Evolutionary conservation across 2,329 filamentous ascomycete species (phyloP).

Genomic region (Claviceps digitariae): DNA sequence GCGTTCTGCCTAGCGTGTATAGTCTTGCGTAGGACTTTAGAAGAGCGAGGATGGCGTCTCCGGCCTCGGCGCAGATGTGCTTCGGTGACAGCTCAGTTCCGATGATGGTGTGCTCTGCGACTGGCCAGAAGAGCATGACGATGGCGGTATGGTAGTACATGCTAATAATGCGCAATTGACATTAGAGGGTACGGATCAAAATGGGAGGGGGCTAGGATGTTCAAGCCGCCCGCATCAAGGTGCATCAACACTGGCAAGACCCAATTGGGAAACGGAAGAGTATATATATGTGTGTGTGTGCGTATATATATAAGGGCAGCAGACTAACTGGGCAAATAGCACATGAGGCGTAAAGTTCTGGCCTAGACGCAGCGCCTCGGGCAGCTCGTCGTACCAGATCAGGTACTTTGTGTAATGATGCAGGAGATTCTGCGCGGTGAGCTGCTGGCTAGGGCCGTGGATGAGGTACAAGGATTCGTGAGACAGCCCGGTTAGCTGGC

Average conservation of each 20-base stretch:
- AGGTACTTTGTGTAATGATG: slow-evolving; percentile 53
- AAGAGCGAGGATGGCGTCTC: slow-evolving; percentile 42
- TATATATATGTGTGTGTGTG: too few relatives aligned
- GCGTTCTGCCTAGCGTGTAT: slow-evolving; percentile 41
- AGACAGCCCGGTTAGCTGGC: slow-evolving; percentile 57
- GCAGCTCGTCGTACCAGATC: slow-evolving; percentile 56
- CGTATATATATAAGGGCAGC: too few relatives aligned
- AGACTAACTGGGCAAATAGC: slow-evolving; percentile 56
- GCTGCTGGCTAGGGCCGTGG: slow-evolving; percentile 50
- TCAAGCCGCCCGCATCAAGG: too few relatives aligned
- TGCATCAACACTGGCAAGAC: too few relatives aligned
- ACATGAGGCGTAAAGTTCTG: slow-evolving; percentile 60
- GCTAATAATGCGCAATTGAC: slow-evolving; percentile 19
- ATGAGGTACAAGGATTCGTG: slow-evolving; percentile 57
- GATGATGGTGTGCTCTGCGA: slow-evolving; percentile 50
- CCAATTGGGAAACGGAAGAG: too few relatives aligned
- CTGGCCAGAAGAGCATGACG: slow-evolving; percentile 54
- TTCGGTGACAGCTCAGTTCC: slow-evolving; percentile 48
- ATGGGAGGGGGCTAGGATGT: too few relatives aligned
- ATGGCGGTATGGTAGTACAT: slow-evolving; percentile 59
- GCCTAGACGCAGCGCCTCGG: slow-evolving; percentile 46
- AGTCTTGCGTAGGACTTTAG: slow-evolving; percentile 41
- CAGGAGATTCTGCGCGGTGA: slow-evolving; percentile 49
- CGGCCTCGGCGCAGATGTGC: slow-evolving; percentile 50
- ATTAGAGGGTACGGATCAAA: neutral